Conservation (phyloP, 306 rosid species). For the Ochetophila trinervis region DNA sequence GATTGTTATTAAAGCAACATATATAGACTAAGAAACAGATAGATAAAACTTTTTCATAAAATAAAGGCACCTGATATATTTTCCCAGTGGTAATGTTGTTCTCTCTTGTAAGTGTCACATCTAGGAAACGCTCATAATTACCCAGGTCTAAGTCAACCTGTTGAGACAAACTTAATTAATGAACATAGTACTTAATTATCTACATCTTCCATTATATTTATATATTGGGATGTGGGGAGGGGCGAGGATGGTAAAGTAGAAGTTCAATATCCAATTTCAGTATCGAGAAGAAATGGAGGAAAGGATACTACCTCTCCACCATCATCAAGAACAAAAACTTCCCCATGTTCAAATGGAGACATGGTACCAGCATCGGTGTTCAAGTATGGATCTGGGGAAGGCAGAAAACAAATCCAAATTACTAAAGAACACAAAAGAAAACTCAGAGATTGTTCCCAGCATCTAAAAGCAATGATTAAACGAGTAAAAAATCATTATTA, state of each 20-base stretch:
- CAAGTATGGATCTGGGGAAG: slow-evolving; percentile 81
- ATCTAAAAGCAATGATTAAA: neutral
- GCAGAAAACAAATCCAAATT: neutral
- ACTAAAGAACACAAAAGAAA: neutral
- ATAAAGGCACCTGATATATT: slow-evolving; percentile 72
- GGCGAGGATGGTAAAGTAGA: neutral
- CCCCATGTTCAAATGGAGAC: slow-evolving; percentile 99
- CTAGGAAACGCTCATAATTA: slow-evolving; percentile 92
- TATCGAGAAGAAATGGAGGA: neutral
- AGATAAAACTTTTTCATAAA: neutral
- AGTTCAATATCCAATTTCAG: neutral
- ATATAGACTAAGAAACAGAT: neutral
- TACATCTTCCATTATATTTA: slow-evolving; percentile 4
- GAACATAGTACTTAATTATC: neutral
- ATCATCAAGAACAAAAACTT: slow-evolving; percentile 97
- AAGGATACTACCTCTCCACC: slow-evolving; percentile 77
- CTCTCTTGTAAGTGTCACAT: slow-evolving; percentile 81
- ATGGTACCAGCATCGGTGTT: slow-evolving; percentile 99
- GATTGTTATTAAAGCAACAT: slow-evolving; percentile 14
- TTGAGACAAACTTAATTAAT: slow-evolving; percentile 18
- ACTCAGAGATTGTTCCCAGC: neutral
- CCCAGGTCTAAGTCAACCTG: slow-evolving; percentile 99
- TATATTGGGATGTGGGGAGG: neutral
- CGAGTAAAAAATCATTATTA: too few species aligned
- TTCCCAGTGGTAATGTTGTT: slow-evolving; percentile 96